Evolutionary conservation across 2,329 filamentous ascomycete species (phyloP).

Genomic region (Aspergillus candidus): DNA sequence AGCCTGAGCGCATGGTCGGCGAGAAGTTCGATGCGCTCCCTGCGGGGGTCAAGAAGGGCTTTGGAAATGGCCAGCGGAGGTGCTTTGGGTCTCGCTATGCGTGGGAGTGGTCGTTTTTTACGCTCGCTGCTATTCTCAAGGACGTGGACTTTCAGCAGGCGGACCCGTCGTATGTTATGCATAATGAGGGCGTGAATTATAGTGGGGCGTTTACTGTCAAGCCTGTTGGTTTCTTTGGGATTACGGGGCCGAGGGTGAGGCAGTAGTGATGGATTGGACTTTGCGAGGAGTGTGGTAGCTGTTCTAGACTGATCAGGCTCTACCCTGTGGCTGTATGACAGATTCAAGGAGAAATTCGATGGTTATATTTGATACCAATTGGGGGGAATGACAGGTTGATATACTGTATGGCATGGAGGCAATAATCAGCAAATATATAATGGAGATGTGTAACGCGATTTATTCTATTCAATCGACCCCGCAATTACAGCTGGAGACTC

Average conservation of each 20-base stretch:
- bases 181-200: conserved; percentile 26
- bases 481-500: too few species aligned
- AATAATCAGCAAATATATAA: too few species aligned
- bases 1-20: conserved; percentile 66
- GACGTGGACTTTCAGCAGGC: conserved; percentile 62
- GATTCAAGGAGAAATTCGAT: too few species aligned
- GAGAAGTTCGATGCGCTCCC: conserved; percentile 61
- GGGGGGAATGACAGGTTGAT: too few species aligned
- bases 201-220: conserved; percentile 51
- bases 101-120: conserved; percentile 64
- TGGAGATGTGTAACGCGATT: too few species aligned
- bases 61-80: conserved; percentile 63
- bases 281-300: too few species aligned
- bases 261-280: too few species aligned
- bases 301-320: too few species aligned
- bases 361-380: too few species aligned
- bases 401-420: too few species aligned
- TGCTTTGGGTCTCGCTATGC: conserved; percentile 70
- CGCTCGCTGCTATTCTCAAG: conserved; percentile 58
- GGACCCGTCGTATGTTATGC: conserved; percentile 45
- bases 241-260: conserved; percentile 9
- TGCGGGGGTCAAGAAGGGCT: conserved; percentile 61
- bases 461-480: too few species aligned
- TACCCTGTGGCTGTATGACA: too few species aligned
- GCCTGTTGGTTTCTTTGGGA: conserved; percentile 40